phyloP scores from a whole-genome alignment of 2,329 filamentous ascomycete genomes.

The Paracoccidioides lutzii region DNA sequence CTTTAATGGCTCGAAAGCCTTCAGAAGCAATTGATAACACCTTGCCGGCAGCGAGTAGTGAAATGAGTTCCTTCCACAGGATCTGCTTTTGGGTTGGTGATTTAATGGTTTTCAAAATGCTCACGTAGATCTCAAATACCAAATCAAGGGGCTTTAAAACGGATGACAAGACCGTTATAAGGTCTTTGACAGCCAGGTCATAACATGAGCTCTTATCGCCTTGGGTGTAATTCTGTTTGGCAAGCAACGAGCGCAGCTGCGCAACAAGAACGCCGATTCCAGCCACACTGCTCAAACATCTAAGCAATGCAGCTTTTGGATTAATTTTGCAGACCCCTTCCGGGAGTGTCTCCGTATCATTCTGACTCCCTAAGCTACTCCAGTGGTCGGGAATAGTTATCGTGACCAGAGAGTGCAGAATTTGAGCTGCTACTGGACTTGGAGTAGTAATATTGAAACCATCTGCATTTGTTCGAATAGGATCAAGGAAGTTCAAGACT shows the following conservation, averaged over 20 bases:
- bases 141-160: slow-evolving; percentile 35
- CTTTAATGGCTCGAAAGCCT: slow-evolving; percentile 30
- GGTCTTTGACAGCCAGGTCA: slow-evolving; percentile 22
- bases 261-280: slow-evolving; percentile 66
- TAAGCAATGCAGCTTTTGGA: slow-evolving; percentile 39
- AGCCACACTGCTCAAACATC: slow-evolving; percentile 57
- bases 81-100: slow-evolving; percentile 37
- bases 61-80: slow-evolving; percentile 52
- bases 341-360: slow-evolving; percentile 21
- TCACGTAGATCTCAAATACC: slow-evolving; percentile 32
- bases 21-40: slow-evolving; percentile 47
- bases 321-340: slow-evolving; percentile 11
- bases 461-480: slow-evolving; percentile 15
- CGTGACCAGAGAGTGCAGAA: slow-evolving; percentile 61
- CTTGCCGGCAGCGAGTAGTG: slow-evolving; percentile 47
- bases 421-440: slow-evolving; percentile 56
- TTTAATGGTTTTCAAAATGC: slow-evolving; percentile 29
- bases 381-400: slow-evolving; percentile 75
- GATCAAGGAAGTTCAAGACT: slow-evolving; percentile 25
- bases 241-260: slow-evolving; percentile 51
- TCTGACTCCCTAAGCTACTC: slow-evolving; percentile 41
- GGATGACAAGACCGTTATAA: slow-evolving; percentile 24
- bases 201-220: slow-evolving; percentile 23
- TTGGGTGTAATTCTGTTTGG: slow-evolving; percentile 15
- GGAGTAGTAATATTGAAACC: slow-evolving; percentile 49